Evolutionary conservation across 208 protist species (phyloP).

Genomic region (Giardia duodenalis): DNA sequence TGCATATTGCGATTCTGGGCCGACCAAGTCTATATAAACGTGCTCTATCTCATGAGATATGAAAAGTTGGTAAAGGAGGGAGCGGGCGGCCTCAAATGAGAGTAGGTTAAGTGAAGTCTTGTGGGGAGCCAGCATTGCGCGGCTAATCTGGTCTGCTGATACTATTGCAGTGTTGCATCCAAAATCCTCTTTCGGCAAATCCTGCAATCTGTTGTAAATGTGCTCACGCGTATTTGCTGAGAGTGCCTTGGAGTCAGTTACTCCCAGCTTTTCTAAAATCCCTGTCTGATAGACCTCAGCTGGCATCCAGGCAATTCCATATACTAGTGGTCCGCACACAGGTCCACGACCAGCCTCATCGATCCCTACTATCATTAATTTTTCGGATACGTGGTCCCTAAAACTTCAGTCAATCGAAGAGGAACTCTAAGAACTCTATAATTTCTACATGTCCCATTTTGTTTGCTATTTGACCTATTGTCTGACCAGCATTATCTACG

Average conservation of each 20-base stretch:
- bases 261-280: constrained; percentile 47
- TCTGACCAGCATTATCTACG: no score
- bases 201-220: constrained; percentile 50
- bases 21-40: constrained; percentile 73
- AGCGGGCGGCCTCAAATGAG: constrained; percentile 21
- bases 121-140: constrained; percentile 50
- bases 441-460: no score
- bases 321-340: constrained; percentile 76
- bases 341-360: constrained; percentile 77
- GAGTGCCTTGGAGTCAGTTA: constrained; percentile 52
- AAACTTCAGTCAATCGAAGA: no score
- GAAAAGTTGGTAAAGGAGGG: constrained; percentile 43
- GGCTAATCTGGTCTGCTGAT: constrained; percentile 42
- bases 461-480: no score
- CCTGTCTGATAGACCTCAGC: constrained; percentile 54
- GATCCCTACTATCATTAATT: constrained; percentile 59
- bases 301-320: constrained; percentile 60
- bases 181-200: constrained; percentile 49
- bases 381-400: no score
- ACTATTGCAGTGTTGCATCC: constrained; percentile 44
- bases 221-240: constrained; percentile 51
- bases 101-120: constrained; percentile 35
- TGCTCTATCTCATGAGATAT: constrained; percentile 45
- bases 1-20: constrained; percentile 61
- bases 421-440: no score